Conservation (phyloP, 208 protist genomes). For the Trypanosoma congolense region DNA sequence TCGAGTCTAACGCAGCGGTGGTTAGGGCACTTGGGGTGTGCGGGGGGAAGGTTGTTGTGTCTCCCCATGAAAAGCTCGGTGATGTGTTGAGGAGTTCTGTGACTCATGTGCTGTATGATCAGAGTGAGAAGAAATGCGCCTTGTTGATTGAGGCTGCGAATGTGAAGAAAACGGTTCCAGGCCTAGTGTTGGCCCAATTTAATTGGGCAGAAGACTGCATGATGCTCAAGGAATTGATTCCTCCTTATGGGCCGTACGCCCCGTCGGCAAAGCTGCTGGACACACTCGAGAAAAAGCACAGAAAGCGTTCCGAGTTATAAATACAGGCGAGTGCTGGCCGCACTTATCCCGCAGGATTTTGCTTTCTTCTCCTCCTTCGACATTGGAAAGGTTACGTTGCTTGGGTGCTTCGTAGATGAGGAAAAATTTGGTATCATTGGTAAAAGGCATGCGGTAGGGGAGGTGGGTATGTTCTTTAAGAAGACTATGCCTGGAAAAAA, state of each 20-base stretch:
- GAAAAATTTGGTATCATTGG: too few species aligned
- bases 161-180: slow-evolving; percentile 35
- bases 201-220: slow-evolving; percentile 86
- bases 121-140: slow-evolving; percentile 74
- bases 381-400: too few species aligned
- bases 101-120: slow-evolving; percentile 77
- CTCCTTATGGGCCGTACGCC: slow-evolving; percentile 65
- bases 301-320: neutral
- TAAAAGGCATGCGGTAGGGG: too few species aligned
- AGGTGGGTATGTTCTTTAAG: too few species aligned
- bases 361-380: too few species aligned
- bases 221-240: slow-evolving; percentile 73
- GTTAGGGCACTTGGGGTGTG: slow-evolving; percentile 44
- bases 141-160: slow-evolving; percentile 62
- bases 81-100: slow-evolving; percentile 36
- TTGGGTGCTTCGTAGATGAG: too few species aligned
- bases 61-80: slow-evolving; percentile 25
- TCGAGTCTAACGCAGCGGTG: slow-evolving; percentile 31
- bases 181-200: slow-evolving; percentile 55
- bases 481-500: too few species aligned
- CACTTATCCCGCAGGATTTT: too few species aligned
- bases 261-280: slow-evolving; percentile 74
- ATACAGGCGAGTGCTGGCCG: too few species aligned
- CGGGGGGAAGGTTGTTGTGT: slow-evolving; percentile 49
- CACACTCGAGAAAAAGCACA: slow-evolving; percentile 31